Percentiles rank a stretch among this genome's conserved stretches.
Evolutionary conservation across 2,329 filamentous ascomycete genomes (phyloP).

Genomic region (Cercospora citrullina): DNA sequence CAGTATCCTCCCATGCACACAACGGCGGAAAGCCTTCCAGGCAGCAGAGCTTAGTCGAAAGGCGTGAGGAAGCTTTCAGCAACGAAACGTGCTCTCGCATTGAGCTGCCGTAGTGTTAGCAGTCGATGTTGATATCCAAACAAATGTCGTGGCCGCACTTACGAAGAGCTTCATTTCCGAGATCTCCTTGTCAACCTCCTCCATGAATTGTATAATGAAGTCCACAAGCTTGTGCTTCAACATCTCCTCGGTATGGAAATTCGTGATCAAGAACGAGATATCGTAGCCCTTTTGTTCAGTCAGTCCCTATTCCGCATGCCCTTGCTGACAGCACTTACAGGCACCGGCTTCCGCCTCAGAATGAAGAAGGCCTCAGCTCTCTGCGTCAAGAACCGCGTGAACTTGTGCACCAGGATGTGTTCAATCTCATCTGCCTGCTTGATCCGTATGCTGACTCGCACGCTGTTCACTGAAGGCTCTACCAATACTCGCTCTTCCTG

Average conservation of each 20-base stretch:
- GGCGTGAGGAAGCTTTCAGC: constrained; percentile 98
- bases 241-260: constrained; percentile 98
- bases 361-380: constrained; percentile 97
- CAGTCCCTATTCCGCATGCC: constrained; percentile 12
- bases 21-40: not conserved
- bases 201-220: constrained; percentile 99
- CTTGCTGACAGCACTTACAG: constrained; percentile 56
- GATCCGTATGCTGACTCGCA: constrained; percentile 96
- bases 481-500: constrained; percentile 96
- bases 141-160: constrained; percentile 44
- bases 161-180: constrained; percentile 99
- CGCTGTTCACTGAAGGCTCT: constrained; percentile 94
- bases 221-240: constrained; percentile 98
- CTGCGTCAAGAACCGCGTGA: constrained; percentile 93
- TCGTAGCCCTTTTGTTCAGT: constrained; percentile 74
- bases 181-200: constrained; percentile 99
- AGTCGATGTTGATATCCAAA: not conserved
- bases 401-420: constrained; percentile 96
- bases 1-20: not conserved
- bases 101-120: constrained; percentile 64
- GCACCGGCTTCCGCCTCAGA: constrained; percentile 88
- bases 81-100: constrained; percentile 94
- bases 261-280: constrained; percentile 97
- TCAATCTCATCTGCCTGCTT: constrained; percentile 99
- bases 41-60: constrained; percentile 29